Percentiles rank a stretch among this genome's conserved stretches.
phyloP scores from a whole-genome alignment of 1,284 basidiomycete genomes.

The Fomitiporia mediterranea region DNA sequence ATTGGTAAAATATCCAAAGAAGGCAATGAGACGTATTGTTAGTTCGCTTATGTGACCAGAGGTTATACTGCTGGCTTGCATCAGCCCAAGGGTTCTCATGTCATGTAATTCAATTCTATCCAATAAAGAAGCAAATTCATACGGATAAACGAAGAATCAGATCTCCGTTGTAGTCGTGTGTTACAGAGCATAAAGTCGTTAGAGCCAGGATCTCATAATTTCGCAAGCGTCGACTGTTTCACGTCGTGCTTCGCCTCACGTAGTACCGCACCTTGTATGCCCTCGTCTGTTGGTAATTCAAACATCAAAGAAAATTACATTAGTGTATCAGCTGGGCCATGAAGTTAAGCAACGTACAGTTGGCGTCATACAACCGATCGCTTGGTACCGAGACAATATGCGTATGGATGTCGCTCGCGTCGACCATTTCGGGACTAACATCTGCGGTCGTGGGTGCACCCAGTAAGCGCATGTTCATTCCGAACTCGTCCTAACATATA shows the following conservation, averaged over 20 bases:
- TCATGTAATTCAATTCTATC: too few relatives aligned
- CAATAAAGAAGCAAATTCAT: too few relatives aligned
- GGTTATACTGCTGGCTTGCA: too few relatives aligned
- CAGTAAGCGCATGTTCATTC: slow-evolving; percentile 88
- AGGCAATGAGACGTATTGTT: too few relatives aligned
- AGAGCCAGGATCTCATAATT: slow-evolving; percentile 1
- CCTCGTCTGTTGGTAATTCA: slow-evolving; percentile 16
- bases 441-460: slow-evolving; percentile 79
- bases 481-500: slow-evolving; percentile 76
- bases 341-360: slow-evolving; percentile 46
- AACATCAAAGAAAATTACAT: not conserved
- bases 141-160: too few relatives aligned
- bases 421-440: slow-evolving; percentile 84
- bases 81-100: too few relatives aligned
- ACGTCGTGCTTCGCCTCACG: slow-evolving; percentile 11
- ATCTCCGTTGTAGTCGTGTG: too few relatives aligned
- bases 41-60: too few relatives aligned
- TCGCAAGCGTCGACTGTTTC: not conserved
- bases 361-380: slow-evolving; percentile 70
- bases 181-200: too few relatives aligned
- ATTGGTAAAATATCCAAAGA: too few relatives aligned
- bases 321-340: not conserved
- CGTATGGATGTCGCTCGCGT: slow-evolving; percentile 62
- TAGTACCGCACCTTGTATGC: slow-evolving; percentile 13
- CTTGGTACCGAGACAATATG: slow-evolving; percentile 63